Evolutionary conservation across 192 early-diverging fungal species (phyloP), one percentile per base, ranked within the genome.

Genomic region (Backusella mclennaniae): DNA sequence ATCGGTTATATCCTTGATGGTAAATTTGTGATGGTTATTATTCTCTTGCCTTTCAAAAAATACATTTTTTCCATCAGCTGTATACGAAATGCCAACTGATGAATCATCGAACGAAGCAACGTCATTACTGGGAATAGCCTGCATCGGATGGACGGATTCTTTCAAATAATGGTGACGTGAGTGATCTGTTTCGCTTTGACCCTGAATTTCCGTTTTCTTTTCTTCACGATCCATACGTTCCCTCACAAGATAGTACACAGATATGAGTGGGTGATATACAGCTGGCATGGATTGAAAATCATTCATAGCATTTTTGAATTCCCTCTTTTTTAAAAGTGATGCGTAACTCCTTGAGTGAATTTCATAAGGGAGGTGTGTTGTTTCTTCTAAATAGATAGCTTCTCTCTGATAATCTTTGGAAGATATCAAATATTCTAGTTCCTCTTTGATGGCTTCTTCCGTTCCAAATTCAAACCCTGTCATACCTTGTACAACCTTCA

Each of bases 221-320:
- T 73, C 21, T 29, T 59, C 63, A 17, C 90, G 84, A 23, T 89
- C 89, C 19, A 90, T 82, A 35, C 88, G 86, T 84, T 95, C 94
- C 35, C 83, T 85, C 14, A 94, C 92, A 49, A 95, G 88, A 44
- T 91, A 92, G 73, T 98, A 98, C 23, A 97, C 91, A 77, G 93
- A 95, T 26, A 95, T 84, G 56, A 95, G 80, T 19, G 93, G 92
- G 66, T 91, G 88, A 35, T 79, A 79, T 14, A 74, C 74, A 7
- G 78, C 74, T n/a, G 78, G 78, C 36, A 79, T 67, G 7, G 78
- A 69, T 44, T 79, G 78, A 33, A 74, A 74, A 35, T 79, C 78
- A 38, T 79, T 52, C 21, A 39, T 77, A 12, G 56, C 31, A 63
- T 63, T 63, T 63, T 29, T 63, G 26, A 63, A 63, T 12, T 63